Percentiles rank a stretch among this genome's conserved stretches.
phyloP scores from a whole-genome alignment of 2,329 filamentous ascomycete species.

The Hymenoscyphus fructigenus region DNA sequence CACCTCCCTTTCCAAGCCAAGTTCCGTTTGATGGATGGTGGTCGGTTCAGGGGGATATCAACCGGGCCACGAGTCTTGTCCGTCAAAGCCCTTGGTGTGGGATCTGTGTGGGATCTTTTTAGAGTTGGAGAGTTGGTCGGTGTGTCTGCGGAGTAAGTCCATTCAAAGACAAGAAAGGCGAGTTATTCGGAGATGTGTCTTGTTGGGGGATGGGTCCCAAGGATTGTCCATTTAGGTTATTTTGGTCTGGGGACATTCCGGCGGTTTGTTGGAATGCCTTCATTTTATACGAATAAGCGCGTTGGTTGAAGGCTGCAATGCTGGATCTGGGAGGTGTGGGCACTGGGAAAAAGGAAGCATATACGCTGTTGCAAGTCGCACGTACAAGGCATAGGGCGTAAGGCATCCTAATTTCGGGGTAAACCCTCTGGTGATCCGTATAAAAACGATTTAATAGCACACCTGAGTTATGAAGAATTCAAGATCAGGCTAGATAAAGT shows the following conservation, averaged over 20 bases:
- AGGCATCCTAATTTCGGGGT: not conserved
- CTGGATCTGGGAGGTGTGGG: not conserved
- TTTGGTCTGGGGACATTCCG: not conserved
- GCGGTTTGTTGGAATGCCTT: not conserved
- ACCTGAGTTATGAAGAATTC: not conserved
- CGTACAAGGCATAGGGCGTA: not conserved
- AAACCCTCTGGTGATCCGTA: not conserved
- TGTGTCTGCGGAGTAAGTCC: not conserved
- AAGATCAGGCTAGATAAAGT: not conserved
- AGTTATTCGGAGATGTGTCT: not conserved
- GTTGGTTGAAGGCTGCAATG: not conserved
- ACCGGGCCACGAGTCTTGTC: slow-evolving; percentile 2
- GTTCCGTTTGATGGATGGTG: not conserved
- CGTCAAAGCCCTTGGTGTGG: not conserved
- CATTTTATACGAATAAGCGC: slow-evolving; percentile 1
- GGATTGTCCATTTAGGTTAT: not conserved
- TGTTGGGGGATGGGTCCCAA: not conserved
- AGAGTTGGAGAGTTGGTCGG: not conserved
- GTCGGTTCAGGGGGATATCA: not conserved
- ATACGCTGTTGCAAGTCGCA: slow-evolving; percentile 1
- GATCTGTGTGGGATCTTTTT: not conserved
- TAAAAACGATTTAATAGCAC: not conserved
- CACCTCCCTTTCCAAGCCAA: not conserved
- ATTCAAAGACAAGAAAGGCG: not conserved
- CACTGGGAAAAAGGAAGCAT: not conserved